A percentile compares a stretch with the other conserved stretches of the same genome.
Evolutionary conservation across 202 grass and related monocot species (phyloP).

Genomic region (Digitaria exilis): DNA sequence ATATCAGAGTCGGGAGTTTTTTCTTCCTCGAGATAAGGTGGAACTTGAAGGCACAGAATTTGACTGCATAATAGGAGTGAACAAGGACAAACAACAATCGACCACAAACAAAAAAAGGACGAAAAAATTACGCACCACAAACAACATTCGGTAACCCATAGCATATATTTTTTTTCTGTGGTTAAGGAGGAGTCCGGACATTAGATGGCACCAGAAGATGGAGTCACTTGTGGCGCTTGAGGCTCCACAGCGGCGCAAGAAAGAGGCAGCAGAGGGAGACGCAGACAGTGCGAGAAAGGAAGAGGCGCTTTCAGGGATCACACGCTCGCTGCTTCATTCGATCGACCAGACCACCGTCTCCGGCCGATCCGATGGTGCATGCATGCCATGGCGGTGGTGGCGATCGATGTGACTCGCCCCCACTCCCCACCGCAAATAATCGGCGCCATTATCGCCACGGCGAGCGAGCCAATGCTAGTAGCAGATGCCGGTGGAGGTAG

Average conservation of each 20-base stretch:
- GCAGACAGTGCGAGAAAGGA: not conserved
- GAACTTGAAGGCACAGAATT: not conserved
- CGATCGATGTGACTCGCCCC: constrained; percentile 28
- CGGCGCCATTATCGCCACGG: constrained; percentile 6
- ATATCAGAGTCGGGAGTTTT: not conserved
- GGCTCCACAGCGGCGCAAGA: not conserved
- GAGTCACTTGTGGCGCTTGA: not conserved
- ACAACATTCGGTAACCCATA: not conserved
- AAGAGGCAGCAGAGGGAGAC: not conserved
- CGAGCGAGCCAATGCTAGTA: no score
- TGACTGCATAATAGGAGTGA: not conserved
- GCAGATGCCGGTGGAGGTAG: constrained; percentile 23
- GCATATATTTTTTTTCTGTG: constrained; percentile 22
- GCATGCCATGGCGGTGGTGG: not conserved
- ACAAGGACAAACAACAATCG: not conserved
- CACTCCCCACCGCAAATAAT: constrained; percentile 32
- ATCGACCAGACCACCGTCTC: not conserved
- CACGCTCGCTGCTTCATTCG: no score
- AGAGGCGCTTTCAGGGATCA: not conserved
- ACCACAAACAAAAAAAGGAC: not conserved
- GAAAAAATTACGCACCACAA: not conserved
- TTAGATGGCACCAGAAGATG: constrained; percentile 9
- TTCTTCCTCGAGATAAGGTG: not conserved
- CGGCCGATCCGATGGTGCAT: not conserved
- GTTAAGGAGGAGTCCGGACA: not conserved